phyloP scores from a whole-genome alignment of 306 rosid genomes.

The Hylodesmum podocarpum region DNA sequence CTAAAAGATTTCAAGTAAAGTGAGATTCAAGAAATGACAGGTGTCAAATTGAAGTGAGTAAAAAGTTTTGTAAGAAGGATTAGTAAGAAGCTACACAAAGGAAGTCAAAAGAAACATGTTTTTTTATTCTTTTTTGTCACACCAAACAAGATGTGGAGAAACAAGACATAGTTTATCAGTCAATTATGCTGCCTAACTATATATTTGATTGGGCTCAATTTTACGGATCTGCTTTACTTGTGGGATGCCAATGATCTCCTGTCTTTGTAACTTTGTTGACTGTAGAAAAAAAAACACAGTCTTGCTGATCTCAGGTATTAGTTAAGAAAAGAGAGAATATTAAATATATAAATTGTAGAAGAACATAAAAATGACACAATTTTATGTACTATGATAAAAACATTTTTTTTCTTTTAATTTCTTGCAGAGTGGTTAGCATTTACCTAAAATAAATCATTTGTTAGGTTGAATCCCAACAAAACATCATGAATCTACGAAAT shows the following conservation, averaged over 20 bases:
- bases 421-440: no score
- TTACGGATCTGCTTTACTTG: not conserved
- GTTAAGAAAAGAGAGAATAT: no score
- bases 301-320: no score
- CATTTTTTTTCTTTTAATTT: no score
- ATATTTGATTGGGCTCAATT: not conserved
- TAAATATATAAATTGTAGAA: no score
- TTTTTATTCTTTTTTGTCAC: not conserved
- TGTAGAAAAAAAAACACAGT: not conserved
- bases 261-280: not conserved
- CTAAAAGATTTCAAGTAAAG: no score
- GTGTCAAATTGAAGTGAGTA: not conserved
- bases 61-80: not conserved
- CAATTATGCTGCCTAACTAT: not conserved
- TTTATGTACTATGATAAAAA: no score
- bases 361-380: no score
- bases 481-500: not conserved
- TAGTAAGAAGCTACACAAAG: not conserved
- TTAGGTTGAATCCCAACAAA: not conserved
- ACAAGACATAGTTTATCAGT: not conserved
- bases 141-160: not conserved
- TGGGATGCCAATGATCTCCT: not conserved
- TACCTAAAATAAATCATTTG: not conserved
- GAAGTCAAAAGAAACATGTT: not conserved
- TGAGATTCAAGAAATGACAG: not conserved